Evolutionary conservation across 768 basidiomycete genomes (phyloP), one percentile per base, ranked within the genome.

Genomic region (Suillus luteus): DNA sequence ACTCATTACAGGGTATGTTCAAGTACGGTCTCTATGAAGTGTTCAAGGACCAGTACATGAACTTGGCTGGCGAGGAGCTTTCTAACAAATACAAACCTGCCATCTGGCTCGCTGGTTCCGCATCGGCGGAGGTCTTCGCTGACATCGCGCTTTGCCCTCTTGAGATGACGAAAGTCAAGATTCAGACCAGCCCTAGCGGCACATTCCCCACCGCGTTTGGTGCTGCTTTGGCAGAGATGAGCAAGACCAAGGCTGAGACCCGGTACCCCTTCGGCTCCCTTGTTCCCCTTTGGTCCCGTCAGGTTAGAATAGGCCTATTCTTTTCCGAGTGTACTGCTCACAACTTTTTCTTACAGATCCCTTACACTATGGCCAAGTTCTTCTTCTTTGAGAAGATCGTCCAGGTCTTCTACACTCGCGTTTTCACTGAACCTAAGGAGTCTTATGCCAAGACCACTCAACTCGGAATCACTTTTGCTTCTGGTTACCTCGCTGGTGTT

Each of bases 341-440:
- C 33, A 17, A 54, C 48, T 22, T 54, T 8, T 22, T 7, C 22
- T 24, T 54, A 33, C 65, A 96, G 91, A 95, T 96, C 72, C 95
- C 95, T 61, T 97, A 97, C 84, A 97, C 95, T 72, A 96, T 97
- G 95, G 95, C 95, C 83, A 97, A 97, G 80, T 97, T 97, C 87
- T 95, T 88, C 86, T 94, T 93, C 86, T 96, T 90, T 77, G 93
- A 95, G 77, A 89, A 89, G 83, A 91, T 91, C 69, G 92, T 91
- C 75, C 83, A 87, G 72, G 75, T 91, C 70, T 95, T 96, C 83
- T 93, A 93, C 79, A 93, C 90, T 69, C 86, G 90, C 74, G 91
- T 94, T 77, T 90, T 95, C 80, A 85, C 89, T 46, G 79, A 82
- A 63, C 90, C 91, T 71, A 93, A 93, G 78, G 86, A 90, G 15